Percentiles rank a stretch among this genome's conserved stretches.
phyloP scores from a whole-genome alignment of 371 early-diverging fungal species.

The Mucor velutinosus region DNA sequence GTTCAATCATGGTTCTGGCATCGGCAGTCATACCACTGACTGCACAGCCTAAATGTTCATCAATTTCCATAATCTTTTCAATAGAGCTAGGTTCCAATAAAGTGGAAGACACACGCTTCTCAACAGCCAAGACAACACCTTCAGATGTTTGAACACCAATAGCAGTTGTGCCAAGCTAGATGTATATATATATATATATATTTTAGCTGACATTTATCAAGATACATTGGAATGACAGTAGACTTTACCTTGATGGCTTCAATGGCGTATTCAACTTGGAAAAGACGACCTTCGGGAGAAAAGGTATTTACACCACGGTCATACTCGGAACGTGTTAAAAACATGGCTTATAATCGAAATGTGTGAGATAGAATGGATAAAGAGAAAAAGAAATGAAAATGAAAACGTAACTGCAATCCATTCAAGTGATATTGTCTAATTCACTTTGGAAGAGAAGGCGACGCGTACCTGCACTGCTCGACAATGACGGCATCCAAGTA shows the following conservation, averaged over 20 bases:
- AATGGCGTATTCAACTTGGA: conserved; percentile 99
- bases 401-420: not conserved
- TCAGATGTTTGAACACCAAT: conserved; percentile 95
- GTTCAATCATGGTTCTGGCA: conserved; percentile 96
- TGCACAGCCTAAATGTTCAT: conserved; percentile 93
- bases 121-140: conserved; percentile 95
- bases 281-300: conserved; percentile 98
- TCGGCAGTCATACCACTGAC: conserved; percentile 98
- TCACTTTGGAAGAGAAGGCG: not conserved
- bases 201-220: not conserved
- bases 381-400: not conserved
- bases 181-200: too few species aligned
- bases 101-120: conserved; percentile 94
- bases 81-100: conserved; percentile 93
- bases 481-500: conserved; percentile 6
- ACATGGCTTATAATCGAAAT: conserved; percentile 46
- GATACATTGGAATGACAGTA: too few species aligned
- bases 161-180: conserved; percentile 93
- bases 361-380: not conserved
- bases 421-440: not conserved
- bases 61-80: conserved; percentile 97
- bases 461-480: conserved; percentile 2
- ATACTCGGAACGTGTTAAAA: conserved; percentile 89
- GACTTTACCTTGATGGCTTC: conserved; percentile 94
- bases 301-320: conserved; percentile 99